Evolutionary conservation across 768 basidiomycete genomes (phyloP).

Genomic region (Lactarius pseudohatsudake): DNA sequence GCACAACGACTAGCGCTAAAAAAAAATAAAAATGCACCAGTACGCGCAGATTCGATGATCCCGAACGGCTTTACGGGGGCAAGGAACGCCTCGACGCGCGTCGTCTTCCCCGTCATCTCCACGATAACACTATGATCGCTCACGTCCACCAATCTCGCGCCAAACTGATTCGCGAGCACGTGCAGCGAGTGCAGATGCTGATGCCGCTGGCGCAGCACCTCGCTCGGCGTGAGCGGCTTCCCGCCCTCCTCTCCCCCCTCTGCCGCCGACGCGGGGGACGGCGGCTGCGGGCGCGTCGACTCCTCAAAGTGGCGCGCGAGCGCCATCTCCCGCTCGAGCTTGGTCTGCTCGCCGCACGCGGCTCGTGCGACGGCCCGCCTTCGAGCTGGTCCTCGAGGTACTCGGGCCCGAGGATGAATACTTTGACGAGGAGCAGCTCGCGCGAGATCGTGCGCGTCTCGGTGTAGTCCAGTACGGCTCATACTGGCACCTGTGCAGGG

Average conservation of each 20-base stretch:
- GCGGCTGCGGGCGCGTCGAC: slow-evolving; percentile 39
- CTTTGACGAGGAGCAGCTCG: no score
- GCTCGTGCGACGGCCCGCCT: slow-evolving; percentile 35
- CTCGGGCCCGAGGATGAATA: no score
- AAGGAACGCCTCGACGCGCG: slow-evolving; percentile 90
- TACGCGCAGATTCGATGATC: slow-evolving; percentile 90
- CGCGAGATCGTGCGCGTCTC: no score
- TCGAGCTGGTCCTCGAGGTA: no score
- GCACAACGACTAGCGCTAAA: background rate
- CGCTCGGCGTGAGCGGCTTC: slow-evolving; percentile 53
- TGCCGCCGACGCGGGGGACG: no score
- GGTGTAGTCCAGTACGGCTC: slow-evolving; percentile 33
- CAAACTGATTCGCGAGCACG: slow-evolving; percentile 82
- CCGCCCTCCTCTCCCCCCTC: background rate
- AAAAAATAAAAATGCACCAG: slow-evolving; percentile 55
- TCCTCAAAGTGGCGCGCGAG: slow-evolving; percentile 81
- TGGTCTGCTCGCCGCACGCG: slow-evolving; percentile 49
- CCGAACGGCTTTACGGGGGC: slow-evolving; percentile 91
- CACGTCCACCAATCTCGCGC: slow-evolving; percentile 91
- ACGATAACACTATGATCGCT: slow-evolving; percentile 94
- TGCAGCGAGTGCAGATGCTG: slow-evolving; percentile 87
- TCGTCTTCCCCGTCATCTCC: slow-evolving; percentile 91
- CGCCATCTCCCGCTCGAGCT: slow-evolving; percentile 66
- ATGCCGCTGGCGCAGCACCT: slow-evolving; percentile 87
- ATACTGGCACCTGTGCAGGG: slow-evolving; percentile 82